Conservation (phyloP, 2,329 filamentous ascomycete species). For the Fonsecaea erecta region DNA sequence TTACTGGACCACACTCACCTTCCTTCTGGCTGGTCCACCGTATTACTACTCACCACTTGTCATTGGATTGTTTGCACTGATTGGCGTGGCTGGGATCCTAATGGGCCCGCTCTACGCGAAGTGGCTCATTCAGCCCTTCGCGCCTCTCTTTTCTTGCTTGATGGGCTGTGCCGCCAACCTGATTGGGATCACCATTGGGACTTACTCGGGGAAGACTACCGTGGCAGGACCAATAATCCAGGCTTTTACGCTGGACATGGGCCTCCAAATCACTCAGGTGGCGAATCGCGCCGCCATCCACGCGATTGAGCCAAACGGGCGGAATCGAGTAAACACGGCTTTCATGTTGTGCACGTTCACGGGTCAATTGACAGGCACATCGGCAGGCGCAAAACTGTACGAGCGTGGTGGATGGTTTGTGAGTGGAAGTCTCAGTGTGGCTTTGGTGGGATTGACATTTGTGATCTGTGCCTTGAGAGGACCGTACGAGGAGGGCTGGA, state of each 20-base stretch:
- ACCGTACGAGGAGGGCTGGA: slow-evolving; percentile 62
- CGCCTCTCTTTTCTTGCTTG: slow-evolving; percentile 70
- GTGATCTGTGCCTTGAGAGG: slow-evolving; percentile 55
- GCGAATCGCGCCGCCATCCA: slow-evolving; percentile 75
- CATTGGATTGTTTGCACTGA: slow-evolving; percentile 79
- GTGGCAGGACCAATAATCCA: slow-evolving; percentile 75
- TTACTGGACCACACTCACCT: slow-evolving; percentile 79
- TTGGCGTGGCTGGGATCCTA: slow-evolving; percentile 72
- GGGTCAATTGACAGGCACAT: slow-evolving; percentile 74
- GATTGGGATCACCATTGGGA: slow-evolving; percentile 68
- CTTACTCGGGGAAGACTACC: slow-evolving; percentile 67
- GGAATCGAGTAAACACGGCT: slow-evolving; percentile 78
- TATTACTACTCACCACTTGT: slow-evolving; percentile 70
- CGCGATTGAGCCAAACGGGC: slow-evolving; percentile 68
- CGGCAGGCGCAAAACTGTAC: slow-evolving; percentile 63
- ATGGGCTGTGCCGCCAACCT: slow-evolving; percentile 65
- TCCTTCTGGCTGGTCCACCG: slow-evolving; percentile 71
- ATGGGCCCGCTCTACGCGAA: slow-evolving; percentile 72
- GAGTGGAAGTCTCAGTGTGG: slow-evolving; percentile 62
- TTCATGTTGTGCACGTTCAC: slow-evolving; percentile 79
- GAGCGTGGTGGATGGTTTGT: slow-evolving; percentile 61
- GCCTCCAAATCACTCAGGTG: slow-evolving; percentile 73
- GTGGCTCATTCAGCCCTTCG: slow-evolving; percentile 67
- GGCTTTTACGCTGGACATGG: slow-evolving; percentile 72
- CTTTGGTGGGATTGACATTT: slow-evolving; percentile 57